A percentile compares a stretch with the other conserved stretches of the same genome.
phyloP scores from a whole-genome alignment of 2,329 filamentous ascomycete species.

The Aspergillus sp. region DNA sequence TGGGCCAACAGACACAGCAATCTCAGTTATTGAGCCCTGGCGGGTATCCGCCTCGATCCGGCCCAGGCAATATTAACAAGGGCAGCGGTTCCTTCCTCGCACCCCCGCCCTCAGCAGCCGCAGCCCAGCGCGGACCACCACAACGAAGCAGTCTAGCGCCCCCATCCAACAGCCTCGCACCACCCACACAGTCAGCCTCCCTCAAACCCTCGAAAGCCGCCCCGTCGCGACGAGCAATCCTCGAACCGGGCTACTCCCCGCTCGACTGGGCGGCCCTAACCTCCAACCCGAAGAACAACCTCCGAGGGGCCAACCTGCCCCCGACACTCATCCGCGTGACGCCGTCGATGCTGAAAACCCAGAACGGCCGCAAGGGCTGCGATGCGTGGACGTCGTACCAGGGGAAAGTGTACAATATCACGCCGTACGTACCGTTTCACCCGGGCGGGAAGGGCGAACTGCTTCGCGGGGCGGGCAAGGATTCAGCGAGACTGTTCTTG shows the following conservation, averaged over 20 bases:
- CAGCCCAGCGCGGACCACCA: conserved; percentile 33
- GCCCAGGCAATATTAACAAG: no score
- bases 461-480: conserved; percentile 56
- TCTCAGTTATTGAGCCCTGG: conserved; percentile 7
- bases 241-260: conserved; percentile 86
- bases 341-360: conserved; percentile 65
- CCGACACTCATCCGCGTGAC: conserved; percentile 62
- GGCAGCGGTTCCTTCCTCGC: conserved; percentile 22
- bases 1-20: conserved; percentile 15
- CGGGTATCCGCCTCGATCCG: conserved; percentile 22
- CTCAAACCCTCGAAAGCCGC: conserved; percentile 38
- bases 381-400: conserved; percentile 88
- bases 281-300: conserved; percentile 52
- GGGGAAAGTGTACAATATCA: conserved; percentile 89
- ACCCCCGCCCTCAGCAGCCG: conserved; percentile 38
- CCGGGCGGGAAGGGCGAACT: conserved; percentile 64
- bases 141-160: conserved; percentile 27
- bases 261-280: conserved; percentile 88
- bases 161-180: conserved; percentile 35
- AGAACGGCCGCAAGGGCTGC: conserved; percentile 73
- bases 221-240: conserved; percentile 36
- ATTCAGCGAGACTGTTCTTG: conserved; percentile 55
- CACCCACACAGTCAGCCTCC: conserved; percentile 21
- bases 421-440: conserved; percentile 81
- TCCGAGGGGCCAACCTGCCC: conserved; percentile 50